These are phyloP conservation scores for Fusarium newnesense DNA, from an alignment of 2,329 filamentous ascomycete genomes.

Conservation along the genomic window DNA sequence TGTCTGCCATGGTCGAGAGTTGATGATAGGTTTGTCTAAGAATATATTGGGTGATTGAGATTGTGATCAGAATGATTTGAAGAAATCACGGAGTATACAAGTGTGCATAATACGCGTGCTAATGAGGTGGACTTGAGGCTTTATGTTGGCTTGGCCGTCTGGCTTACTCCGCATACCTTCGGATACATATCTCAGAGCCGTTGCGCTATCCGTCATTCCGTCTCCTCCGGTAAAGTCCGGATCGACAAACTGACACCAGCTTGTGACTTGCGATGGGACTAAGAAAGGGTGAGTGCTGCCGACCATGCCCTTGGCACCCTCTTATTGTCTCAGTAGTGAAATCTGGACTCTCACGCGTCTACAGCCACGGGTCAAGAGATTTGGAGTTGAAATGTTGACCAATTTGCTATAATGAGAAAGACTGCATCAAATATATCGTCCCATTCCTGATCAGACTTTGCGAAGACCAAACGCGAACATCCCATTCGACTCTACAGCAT, in stretches of 20 bases:
- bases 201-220: not conserved
- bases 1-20: not conserved
- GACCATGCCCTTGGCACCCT: not conserved
- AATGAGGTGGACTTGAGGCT: not conserved
- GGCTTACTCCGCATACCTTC: not conserved
- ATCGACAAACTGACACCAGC: not conserved
- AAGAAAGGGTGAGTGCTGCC: not conserved
- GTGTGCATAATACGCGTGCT: not conserved
- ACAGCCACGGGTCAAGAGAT: not conserved
- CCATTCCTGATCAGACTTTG: not conserved
- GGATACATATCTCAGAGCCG: not conserved
- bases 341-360: not conserved
- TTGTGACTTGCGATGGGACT: not conserved
- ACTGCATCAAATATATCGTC: not conserved
- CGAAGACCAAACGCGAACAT: slow-evolving; percentile 40
- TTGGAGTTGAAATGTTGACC: not conserved
- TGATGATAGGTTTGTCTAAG: not conserved
- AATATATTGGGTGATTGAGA: not conserved
- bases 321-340: not conserved
- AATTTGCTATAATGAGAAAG: not conserved
- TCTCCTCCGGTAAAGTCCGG: not conserved
- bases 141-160: not conserved
- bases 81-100: not conserved
- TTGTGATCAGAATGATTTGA: not conserved
- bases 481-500: slow-evolving; percentile 44